phyloP scores from a whole-genome alignment of 352 stramenopile genomes.

The Globisporangium mamillatum region DNA sequence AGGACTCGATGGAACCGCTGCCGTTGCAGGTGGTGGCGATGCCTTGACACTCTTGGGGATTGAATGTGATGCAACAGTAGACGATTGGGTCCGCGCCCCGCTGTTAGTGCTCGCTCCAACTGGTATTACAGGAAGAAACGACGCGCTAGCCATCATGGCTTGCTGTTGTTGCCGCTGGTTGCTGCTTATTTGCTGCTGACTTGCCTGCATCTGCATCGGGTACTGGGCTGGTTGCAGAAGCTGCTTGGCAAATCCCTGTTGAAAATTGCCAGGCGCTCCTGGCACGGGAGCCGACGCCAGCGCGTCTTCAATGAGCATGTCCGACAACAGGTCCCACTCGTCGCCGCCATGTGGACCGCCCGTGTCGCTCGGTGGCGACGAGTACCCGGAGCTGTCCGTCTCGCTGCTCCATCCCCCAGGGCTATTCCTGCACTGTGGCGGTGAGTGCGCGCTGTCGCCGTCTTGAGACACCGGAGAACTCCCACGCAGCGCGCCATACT shows the following conservation, averaged over 20 bases:
- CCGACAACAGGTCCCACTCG: constrained; percentile 60
- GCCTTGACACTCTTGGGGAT: constrained; percentile 1
- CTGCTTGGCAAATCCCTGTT: constrained; percentile 4
- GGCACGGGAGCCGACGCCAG: constrained; percentile 15
- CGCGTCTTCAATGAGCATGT: constrained; percentile 54
- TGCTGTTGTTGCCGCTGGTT: constrained; percentile 4
- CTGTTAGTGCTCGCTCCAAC: background rate
- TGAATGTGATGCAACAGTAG: background rate
- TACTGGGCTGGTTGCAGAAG: background rate
- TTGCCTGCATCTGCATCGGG: background rate
- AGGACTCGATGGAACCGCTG: background rate
- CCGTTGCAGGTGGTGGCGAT: background rate
- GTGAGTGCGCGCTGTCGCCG: background rate
- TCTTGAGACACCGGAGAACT: constrained; percentile 2
- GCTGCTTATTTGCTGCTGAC: constrained; percentile 5
- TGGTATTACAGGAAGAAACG: background rate
- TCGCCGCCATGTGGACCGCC: constrained; percentile 13
- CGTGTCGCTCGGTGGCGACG: constrained; percentile 29
- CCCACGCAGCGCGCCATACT: constrained; percentile 3
- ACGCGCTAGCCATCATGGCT: background rate
- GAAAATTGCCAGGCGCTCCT: background rate
- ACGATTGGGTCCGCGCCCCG: background rate
- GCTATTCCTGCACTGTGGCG: constrained; percentile 7
- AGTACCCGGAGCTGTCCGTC: constrained; percentile 33
- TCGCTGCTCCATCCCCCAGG: constrained; percentile 24